Conservation (phyloP, 768 basidiomycete species). For the Lactarius pseudohatsudake region DNA sequence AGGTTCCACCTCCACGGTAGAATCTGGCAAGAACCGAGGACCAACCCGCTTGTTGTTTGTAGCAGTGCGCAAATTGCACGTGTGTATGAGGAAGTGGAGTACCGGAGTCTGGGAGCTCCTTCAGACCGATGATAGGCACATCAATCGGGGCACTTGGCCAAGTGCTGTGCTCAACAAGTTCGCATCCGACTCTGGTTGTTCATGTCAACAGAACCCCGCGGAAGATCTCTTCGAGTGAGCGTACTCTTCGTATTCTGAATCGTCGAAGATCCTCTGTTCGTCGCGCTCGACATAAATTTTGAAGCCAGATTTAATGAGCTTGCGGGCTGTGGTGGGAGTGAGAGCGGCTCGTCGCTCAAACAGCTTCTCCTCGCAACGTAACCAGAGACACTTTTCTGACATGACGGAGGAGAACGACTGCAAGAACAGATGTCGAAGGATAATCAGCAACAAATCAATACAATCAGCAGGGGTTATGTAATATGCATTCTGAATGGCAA, state of each 20-base stretch:
- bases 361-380: conserved; percentile 95
- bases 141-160: conserved; percentile 81
- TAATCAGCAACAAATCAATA: neutral
- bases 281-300: conserved; percentile 91
- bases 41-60: conserved; percentile 96
- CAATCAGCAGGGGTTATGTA: conserved; percentile 7
- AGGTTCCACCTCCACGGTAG: conserved; percentile 72
- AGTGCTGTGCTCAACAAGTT: conserved; percentile 79
- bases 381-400: conserved; percentile 68
- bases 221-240: conserved; percentile 36
- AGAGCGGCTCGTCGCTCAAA: conserved; percentile 92
- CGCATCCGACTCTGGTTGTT: conserved; percentile 77
- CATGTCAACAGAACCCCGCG: conserved; percentile 17
- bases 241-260: conserved; percentile 89
- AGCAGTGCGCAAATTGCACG: conserved; percentile 98
- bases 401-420: conserved; percentile 36
- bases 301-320: conserved; percentile 87
- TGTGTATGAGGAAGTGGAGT: conserved; percentile 90
- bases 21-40: conserved; percentile 82
- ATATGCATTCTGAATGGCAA: neutral
- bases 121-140: conserved; percentile 88
- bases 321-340: conserved; percentile 88
- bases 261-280: conserved; percentile 90
- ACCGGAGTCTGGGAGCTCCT: conserved; percentile 86
- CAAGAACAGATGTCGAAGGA: neutral